Evolutionary conservation across 2,329 filamentous ascomycete species (phyloP), one percentile per base, ranked within the genome.

Genomic region (Arthroderma sp.): DNA sequence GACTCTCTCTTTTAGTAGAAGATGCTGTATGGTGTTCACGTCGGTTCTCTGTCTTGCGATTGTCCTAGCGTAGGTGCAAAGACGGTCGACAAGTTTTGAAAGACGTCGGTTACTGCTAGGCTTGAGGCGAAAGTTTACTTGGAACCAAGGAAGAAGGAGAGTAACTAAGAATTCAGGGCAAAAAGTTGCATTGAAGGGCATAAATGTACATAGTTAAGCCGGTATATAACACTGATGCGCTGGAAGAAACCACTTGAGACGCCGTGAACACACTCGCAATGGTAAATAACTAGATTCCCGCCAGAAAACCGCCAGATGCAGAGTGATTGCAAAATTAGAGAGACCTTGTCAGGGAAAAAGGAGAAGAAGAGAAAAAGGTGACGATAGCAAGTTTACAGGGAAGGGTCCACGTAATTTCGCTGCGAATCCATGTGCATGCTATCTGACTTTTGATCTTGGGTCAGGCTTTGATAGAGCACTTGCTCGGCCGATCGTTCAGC

Each of bases 381-480:
- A 47, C 7, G 21, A 49, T 31, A 31, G 28, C 28, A 31, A 17
- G 13, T 43, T 55, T 72, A 70, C 65, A 73, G 68, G 8, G 67
- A 67, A 13, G 67, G 68, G 60, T 71, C 68, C 44, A 72, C 61
- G 9, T 67, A 65, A 49, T 69, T 67, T 35, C 58, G 60, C 19
- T 61, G 62, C 7, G 70, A 68, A 31, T 70, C 65, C 56, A 68
- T 67, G 23, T 66, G 66, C 55, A 70, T 63, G 33, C 62, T 62
- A n/a, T 71, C 70, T 9, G 70, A 68, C 55, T 73, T 71, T 17
- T 23, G 21, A 57, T 74, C 72, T 59, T 73, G 70, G 13, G 68
- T 69, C 4, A 74, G 66, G n/a, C 71, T 73, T 63, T 74, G 72
- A 64, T 74, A 74, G 47, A 74, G 58, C 39, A 72, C 71, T 57